Evolutionary conservation across 176 grass and related monocot species (phyloP).

Genomic region (Bonia amplexicaulis): DNA sequence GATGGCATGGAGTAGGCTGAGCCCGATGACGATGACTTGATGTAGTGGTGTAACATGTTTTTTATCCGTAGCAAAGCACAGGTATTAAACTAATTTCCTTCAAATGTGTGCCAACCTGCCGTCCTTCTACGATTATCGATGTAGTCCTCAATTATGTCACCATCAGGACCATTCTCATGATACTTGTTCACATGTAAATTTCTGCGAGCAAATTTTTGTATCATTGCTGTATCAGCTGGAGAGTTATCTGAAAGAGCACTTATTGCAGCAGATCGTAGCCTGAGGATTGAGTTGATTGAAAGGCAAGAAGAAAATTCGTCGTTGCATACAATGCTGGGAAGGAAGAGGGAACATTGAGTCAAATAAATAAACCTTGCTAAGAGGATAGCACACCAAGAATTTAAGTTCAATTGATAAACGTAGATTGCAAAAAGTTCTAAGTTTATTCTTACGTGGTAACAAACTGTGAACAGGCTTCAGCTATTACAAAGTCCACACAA

Average conservation of each 20-base stretch:
- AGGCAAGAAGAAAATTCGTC: conserved; percentile 84
- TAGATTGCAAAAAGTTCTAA: background rate
- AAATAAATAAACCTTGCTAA: conserved; percentile 23
- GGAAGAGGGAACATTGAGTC: conserved; percentile 16
- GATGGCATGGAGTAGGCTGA: too few species aligned
- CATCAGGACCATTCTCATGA: conserved; percentile 34
- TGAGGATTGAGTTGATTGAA: conserved; percentile 90
- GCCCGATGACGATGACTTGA: too few species aligned
- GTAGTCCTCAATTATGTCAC: conserved; percentile 21
- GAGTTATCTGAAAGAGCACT: conserved; percentile 72
- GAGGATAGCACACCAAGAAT: background rate
- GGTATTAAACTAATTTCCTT: background rate
- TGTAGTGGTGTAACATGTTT: too few species aligned
- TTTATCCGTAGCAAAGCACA: too few species aligned
- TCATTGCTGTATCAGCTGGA: conserved; percentile 85
- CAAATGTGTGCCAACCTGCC: background rate
- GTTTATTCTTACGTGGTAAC: conserved; percentile 65
- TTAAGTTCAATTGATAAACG: conserved; percentile 11
- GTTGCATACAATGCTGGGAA: conserved; percentile 75
- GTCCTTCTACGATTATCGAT: conserved; percentile 14
- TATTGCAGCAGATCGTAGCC: conserved; percentile 83
- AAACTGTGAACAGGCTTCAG: conserved; percentile 93
- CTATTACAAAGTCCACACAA: conserved; percentile 74
- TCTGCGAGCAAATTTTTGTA: conserved; percentile 80
- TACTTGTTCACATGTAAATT: conserved; percentile 75